Evolutionary conservation across 805 yeast genomes (phyloP), one percentile per base, ranked within the genome.

Genomic region (Nakazawaea ishiwadae): DNA sequence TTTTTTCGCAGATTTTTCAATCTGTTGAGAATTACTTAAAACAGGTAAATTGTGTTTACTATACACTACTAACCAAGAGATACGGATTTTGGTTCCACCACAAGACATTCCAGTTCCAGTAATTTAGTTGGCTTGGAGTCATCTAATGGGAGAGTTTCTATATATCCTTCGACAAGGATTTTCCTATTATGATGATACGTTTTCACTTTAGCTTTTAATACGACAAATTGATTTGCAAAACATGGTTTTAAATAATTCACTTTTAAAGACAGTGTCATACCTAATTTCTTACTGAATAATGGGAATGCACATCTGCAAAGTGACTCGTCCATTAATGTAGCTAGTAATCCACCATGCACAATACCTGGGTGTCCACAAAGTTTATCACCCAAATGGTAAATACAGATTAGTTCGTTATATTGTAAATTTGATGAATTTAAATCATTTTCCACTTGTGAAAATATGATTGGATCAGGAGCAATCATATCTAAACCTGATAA

Each of bases 311-410:
- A 71, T n/a, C 66, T 52, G 44, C 77, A 73, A 39, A 75, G 61
- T 3, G 70, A 75, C 51, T 75, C 81, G 49, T 75, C 81, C 9
- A 75, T 52, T 6, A 75, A 57, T 4, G 79, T 73, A 4, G 78
- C 67, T n/a, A 73, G 58, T 14, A 74, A 62, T 1, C 81, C 81
- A 40, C 76, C 76, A 50, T 75, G 81, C 31, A 75, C 62, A 35
- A 69, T 63, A 33, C 76, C 75, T 41, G 68, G 73, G 42, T 70
- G 71, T 29, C 76, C 69, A 1, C 71, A 58, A 33, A 75, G 49
- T 42, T 63, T 54, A 12, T 59, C 58, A 4, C 80, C 80, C 21
- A 75, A 50, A 42, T 66, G 69, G 51, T 71, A 71, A 46, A 72
- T 63, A 11, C 69, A 67, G 3, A 72, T 52, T 39, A 72, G 51